Evolutionary conservation across 345 rosid genomes (phyloP), one percentile per base, ranked within the genome.

Genomic region (Lumnitzera racemosa): DNA sequence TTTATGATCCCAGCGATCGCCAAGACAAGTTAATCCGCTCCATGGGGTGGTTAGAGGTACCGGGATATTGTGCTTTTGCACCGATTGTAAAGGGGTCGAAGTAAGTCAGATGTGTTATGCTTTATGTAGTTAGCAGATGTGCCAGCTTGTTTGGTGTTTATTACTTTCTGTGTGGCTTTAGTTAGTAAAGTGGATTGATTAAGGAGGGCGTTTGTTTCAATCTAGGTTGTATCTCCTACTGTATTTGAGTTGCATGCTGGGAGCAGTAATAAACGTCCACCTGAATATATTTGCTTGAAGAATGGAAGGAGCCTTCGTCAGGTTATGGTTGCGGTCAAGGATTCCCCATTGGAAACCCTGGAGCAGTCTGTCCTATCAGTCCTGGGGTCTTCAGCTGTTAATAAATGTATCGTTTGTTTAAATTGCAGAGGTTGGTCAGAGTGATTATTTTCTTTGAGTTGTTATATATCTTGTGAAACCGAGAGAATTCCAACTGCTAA

Each of bases 301-400:
- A 87, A 83, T 72, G 96, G 96, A 53, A 77, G 61, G 43, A 71
- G 88, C 56, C 91, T 92, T 52, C 96, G 97, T 49, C 90, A 90
- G 58, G 80, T 90, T 51, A 87, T 92, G 84, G 84, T 84, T 69
- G 84, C 80, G 3, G 81, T 82, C 71, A 92, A 77, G 75, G 76
- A 81, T 55, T 72, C 86, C 59, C 74, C 96, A 47, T 67, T 86
- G 71, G 80, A 75, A 58, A 74, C 65, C 12, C 49, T 92, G 61
- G 90, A 90, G 66, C 85, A 84, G 63, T 72, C 80, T 68, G 58
- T 94, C 36, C 66, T 24, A 29, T 61, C 47, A 67, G 80, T 78
- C 52, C 67, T 75, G 57, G 95, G 96, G 53, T 61, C 59, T 65
- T 68, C 85, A 62, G 49, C 65, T 59, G 29, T 80, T 56, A 73